Base-by-base conservation (phyloP, 2,329 filamentous ascomycete genomes). In the Alternaria dauci region DNA sequence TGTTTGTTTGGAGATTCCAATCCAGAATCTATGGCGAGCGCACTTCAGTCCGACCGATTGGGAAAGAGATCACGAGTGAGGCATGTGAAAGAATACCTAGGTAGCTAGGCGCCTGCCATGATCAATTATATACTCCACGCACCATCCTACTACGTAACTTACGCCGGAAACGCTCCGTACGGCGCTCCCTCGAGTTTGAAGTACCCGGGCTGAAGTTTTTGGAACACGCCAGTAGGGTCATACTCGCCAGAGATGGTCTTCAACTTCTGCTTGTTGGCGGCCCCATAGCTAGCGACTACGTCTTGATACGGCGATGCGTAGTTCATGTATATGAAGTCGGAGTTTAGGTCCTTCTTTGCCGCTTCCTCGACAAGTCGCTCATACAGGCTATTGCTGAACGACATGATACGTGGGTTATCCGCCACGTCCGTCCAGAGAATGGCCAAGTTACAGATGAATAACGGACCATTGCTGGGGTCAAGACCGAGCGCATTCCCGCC, bases 261-360 rank as follows among this genome's bases (percentile, higher is more conserved):
- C 50, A 71, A 38, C 28, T 61, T 71, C 52, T 69, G 55, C 58
- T 75, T 64, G 52, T 80, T 83, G 5, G 59, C 66, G 18, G 63
- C 43, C 0, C 82, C 82, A 61, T 84, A 84, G 34, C 78, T 76
- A 5, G 65, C 60, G 39, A 83, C 67, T 5, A 80, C 76, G 61
- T 80, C 76, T 65, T 84, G 81, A 57, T 75, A 79, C 58, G 74
- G 71, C 44, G 75, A 78, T 11, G 80, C 82, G 60, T 84, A 84
- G 63, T 83, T 84, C 78, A 83, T 80, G 65, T 83, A 84, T 30
- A 82, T 65, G 55, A 76, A 66, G 39, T 72, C 62, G 28, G 59
- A 58, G 18, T 59, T 55, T 41, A 67, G 46, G 23, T 55, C 59
- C 28, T 54, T 63, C 48, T 52, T 59, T 7, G 43, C 60, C 4